Percentiles rank a stretch among this genome's conserved stretches.
phyloP scores from a whole-genome alignment of 2,329 filamentous ascomycete genomes.

The Kalaharituber pfeilii region DNA sequence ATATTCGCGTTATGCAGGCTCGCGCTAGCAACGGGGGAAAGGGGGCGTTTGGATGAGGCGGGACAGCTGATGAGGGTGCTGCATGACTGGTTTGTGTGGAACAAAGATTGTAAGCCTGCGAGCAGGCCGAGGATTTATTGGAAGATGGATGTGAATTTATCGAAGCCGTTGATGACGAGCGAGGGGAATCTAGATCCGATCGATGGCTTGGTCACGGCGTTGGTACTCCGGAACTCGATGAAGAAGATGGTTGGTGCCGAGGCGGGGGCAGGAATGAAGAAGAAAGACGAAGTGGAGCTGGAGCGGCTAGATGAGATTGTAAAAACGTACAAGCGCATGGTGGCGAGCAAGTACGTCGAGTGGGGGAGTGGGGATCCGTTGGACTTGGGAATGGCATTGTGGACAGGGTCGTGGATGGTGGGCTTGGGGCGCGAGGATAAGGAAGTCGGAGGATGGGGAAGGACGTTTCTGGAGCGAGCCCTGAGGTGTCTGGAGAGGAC shows the following conservation, averaged over 20 bases:
- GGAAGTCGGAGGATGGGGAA: no score
- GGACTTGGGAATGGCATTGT: conserved; percentile 9
- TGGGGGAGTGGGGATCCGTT: conserved; percentile 4
- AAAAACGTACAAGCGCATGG: background rate
- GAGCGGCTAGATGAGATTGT: background rate
- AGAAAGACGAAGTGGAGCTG: background rate
- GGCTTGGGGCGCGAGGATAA: background rate
- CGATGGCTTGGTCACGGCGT: background rate
- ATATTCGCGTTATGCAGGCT: conserved; percentile 44
- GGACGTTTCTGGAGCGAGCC: background rate
- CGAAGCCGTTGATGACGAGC: background rate
- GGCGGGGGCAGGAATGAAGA: background rate
- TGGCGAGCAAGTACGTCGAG: background rate
- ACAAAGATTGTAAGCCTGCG: conserved; percentile 27
- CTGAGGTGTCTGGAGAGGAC: no score
- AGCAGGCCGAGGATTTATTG: background rate
- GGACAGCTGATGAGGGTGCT: conserved; percentile 37
- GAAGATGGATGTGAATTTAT: background rate
- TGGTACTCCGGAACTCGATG: background rate
- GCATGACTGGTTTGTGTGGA: conserved; percentile 36
- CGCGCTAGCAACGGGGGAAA: conserved; percentile 32
- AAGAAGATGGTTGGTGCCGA: background rate
- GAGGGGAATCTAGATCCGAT: conserved; percentile 3
- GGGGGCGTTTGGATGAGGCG: conserved; percentile 35
- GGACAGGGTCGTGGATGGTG: conserved; percentile 1